phyloP scores from a whole-genome alignment of 148 eudicot genomes.

The Chenopodium suecicum region DNA sequence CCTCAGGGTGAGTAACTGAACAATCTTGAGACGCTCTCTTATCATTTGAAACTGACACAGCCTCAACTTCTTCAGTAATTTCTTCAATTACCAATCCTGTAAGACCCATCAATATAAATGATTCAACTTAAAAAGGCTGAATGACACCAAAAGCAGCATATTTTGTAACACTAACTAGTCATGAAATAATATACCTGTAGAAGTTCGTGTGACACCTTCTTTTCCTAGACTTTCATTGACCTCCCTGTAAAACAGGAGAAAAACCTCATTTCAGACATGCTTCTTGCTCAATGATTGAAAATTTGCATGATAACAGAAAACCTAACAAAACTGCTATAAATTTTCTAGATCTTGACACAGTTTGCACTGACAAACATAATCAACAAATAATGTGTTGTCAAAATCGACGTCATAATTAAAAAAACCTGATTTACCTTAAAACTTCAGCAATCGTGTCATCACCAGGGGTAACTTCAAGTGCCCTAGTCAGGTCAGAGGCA shows the following conservation, averaged over 20 bases:
- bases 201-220: conserved; percentile 43
- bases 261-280: conserved; percentile 11
- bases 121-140: conserved; percentile 7
- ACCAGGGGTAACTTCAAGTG: conserved; percentile 83
- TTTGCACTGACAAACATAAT: not conserved
- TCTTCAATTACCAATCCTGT: conserved; percentile 88
- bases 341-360: not conserved
- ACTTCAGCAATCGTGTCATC: conserved; percentile 92
- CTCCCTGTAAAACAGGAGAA: conserved; percentile 41
- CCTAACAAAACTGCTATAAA: not conserved
- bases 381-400: not conserved
- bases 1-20: conserved; percentile 37
- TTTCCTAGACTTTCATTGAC: conserved; percentile 48
- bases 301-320: not conserved
- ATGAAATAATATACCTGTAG: conserved; percentile 47
- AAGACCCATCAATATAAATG: conserved; percentile 13
- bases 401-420: not conserved
- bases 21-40: conserved; percentile 33
- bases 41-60: conserved; percentile 32
- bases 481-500: conserved; percentile 71
- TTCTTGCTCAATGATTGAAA: not conserved
- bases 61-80: conserved; percentile 64
- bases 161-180: not conserved
- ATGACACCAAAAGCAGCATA: conserved; percentile 12
- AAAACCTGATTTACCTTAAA: conserved; percentile 47